A percentile compares a stretch with the other conserved stretches of the same genome.
Conservation (phyloP, 495 filamentous ascomycete genomes). For the Bombardia bombarda region DNA sequence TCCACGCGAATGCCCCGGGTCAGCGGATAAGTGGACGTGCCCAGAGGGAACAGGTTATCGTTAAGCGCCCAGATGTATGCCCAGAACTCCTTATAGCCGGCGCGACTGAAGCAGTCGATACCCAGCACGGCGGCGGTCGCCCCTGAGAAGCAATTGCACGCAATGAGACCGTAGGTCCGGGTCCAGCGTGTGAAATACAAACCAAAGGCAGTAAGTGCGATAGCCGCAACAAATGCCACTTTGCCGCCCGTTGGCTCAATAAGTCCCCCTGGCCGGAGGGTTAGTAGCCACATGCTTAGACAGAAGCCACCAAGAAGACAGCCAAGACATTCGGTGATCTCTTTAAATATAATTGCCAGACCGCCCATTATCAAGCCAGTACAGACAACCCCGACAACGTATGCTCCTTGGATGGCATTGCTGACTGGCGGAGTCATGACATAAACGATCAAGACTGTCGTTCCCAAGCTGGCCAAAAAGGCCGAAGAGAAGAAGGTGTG, state of each 20-base stretch:
- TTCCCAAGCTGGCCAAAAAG: conserved; percentile 62
- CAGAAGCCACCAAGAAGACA: conserved; percentile 86
- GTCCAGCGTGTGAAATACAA: conserved; percentile 77
- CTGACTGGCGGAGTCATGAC: conserved; percentile 77
- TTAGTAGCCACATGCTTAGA: conserved; percentile 84
- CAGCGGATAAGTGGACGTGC: conserved; percentile 70
- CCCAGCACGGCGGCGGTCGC: conserved; percentile 72
- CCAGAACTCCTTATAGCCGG: conserved; percentile 94
- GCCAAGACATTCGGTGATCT: conserved; percentile 79
- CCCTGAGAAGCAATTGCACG: conserved; percentile 69
- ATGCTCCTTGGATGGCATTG: conserved; percentile 76
- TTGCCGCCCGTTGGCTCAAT: conserved; percentile 53
- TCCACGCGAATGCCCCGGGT: conserved; percentile 84
- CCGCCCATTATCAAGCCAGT: conserved; percentile 73
- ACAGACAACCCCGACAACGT: conserved; percentile 70
- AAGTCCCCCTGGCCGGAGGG: conserved; percentile 68
- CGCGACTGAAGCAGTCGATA: conserved; percentile 84
- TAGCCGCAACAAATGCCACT: conserved; percentile 65
- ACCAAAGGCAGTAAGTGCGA: conserved; percentile 58
- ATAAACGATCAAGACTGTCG: conserved; percentile 81
- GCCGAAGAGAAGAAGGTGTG: conserved; percentile 76
- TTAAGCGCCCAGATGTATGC: conserved; percentile 88
- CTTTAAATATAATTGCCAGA: conserved; percentile 68
- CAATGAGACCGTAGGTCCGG: conserved; percentile 67
- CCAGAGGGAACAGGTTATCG: conserved; percentile 66